Conservation (phyloP, 176 grass and related monocot species). For the Triticum aestivum region IWGSC_CS_RefSeq_v2.1 NC_057795.1:682340821-682341320, state of each 20-base stretch:
- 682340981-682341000: conserved; percentile 88
- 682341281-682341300: conserved; percentile 39
- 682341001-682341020: conserved; percentile 86
- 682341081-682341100: conserved; percentile 66
- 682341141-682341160: conserved; percentile 65
- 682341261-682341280: conserved; percentile 96
- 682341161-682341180: conserved; percentile 66
- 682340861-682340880: conserved; percentile 28
- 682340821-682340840: too few species aligned
- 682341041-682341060: conserved; percentile 60
- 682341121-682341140: conserved; percentile 64
- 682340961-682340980: conserved; percentile 85
- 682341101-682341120: conserved; percentile 79
- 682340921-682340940: conserved; percentile 46
- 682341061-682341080: conserved; percentile 57
- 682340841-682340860: not conserved
- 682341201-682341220: conserved; percentile 81
- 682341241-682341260: conserved; percentile 89
- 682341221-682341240: conserved; percentile 73
- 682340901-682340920: conserved; percentile 72
- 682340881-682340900: conserved; percentile 54
- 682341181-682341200: conserved; percentile 67
- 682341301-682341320: conserved; percentile 69
- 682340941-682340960: conserved; percentile 78
- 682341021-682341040: conserved; percentile 85